Percentiles rank a stretch among this genome's conserved stretches.
phyloP scores from a whole-genome alignment of 2,329 filamentous ascomycete species.

The Colletotrichum kahawae region DNA sequence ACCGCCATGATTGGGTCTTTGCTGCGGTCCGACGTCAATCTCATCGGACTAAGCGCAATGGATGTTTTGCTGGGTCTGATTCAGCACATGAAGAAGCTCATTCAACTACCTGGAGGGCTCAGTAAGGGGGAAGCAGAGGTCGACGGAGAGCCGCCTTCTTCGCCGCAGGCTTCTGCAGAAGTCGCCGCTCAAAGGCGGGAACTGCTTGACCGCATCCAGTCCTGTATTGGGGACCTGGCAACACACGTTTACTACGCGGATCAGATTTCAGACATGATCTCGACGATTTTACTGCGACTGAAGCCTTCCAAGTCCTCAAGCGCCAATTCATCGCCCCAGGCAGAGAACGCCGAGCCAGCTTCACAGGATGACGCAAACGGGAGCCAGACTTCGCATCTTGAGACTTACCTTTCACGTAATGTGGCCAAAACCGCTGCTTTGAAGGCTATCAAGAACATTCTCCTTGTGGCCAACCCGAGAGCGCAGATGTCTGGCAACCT shows the following conservation, averaged over 20 bases:
- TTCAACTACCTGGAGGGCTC: conserved; percentile 63
- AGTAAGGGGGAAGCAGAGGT: conserved; percentile 36
- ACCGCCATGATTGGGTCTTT: conserved; percentile 82
- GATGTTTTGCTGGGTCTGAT: conserved; percentile 87
- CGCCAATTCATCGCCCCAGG: conserved; percentile 46
- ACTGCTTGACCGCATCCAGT: conserved; percentile 69
- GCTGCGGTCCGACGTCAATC: conserved; percentile 85
- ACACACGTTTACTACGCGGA: conserved; percentile 97
- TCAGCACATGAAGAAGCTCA: conserved; percentile 78
- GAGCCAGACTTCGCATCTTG: conserved; percentile 45
- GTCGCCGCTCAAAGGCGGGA: conserved; percentile 61
- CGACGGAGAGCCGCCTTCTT: conserved; percentile 34
- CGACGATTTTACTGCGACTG: conserved; percentile 77
- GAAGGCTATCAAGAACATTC: conserved; percentile 79
- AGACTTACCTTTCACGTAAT: conserved; percentile 58
- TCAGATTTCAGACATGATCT: conserved; percentile 93
- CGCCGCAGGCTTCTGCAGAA: conserved; percentile 38
- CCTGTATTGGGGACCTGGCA: conserved; percentile 87
- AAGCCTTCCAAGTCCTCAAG: conserved; percentile 64
- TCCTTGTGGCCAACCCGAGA: conserved; percentile 79
- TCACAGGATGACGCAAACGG: conserved; percentile 35
- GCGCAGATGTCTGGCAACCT: conserved; percentile 62
- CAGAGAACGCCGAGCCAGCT: conserved; percentile 49
- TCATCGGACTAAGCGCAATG: conserved; percentile 96
- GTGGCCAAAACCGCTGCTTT: conserved; percentile 70